Base-by-base conservation (phyloP, 2,329 filamentous ascomycete species). In the Paracoccidioides brasiliensis region DNA sequence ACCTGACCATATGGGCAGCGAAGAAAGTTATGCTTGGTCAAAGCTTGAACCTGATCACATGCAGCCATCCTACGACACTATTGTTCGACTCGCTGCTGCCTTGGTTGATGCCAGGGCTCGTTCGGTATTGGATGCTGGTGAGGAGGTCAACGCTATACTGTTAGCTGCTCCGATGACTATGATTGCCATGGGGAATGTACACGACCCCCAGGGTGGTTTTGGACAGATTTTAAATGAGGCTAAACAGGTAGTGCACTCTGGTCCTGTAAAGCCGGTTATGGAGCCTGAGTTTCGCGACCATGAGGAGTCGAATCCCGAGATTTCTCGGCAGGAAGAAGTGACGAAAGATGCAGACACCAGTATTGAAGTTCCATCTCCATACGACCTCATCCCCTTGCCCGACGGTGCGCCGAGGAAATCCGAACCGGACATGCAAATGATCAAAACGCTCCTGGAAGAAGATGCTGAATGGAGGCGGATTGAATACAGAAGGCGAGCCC, bases 41-140 rank as follows among this genome's bases (percentile, higher is more conserved):
- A 67, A 67, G 35, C 62, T 73, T 3, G 59, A 70, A 30, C 72
- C 72, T 1, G 68, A 67, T 30, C 70, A 70, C 55, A 66, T 73
- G 62, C 69, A 71, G 55, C 74, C 74, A 12, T 70, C 70, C 5
- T 76, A 76, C 61, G 57, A 68, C 38, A 70, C 72, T 9, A 69
- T 75, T 61, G 67, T 76, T 12, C 68, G 72, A 55, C 64, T 77
- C 30, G 72, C 71, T 12, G 63, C 69, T n/a, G 66, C 69, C 8
- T 62, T 75, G 37, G 64, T 67, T 37, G 64, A 70, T 54, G 63
- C 72, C 43, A 69, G 69, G 41, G 63, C 64, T 14, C 64, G 63
- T 35, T 72, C 69, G 54, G 66, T 73, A 40, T 43, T 59, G 12
- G 64, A 67, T 40, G 69, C 70, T 43, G 65, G 61, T 5, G 51